Evolutionary conservation across 202 grass and related monocot genomes (phyloP), one percentile per base, ranked within the genome.

Genomic region (Digitaria exilis): DNA sequence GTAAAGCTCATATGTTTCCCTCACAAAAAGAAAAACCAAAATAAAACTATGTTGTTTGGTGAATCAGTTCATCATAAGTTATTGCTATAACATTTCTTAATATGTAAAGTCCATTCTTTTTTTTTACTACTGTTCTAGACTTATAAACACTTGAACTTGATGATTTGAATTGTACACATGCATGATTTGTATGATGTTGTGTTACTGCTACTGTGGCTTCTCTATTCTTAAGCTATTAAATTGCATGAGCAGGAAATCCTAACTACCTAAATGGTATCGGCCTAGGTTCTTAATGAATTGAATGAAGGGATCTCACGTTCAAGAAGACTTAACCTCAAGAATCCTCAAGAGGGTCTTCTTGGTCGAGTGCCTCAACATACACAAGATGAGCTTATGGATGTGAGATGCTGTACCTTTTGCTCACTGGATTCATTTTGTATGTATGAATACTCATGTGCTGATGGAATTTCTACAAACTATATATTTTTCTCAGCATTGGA

Each of bases 231-330:
- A 84, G 81, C 66, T 89, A 87, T 70, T 84, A 76, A 89, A 91
- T 91, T 92, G 77, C 84, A 87, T 89, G 84, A 97, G 88, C 90
- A 93, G 88, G 92, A 86, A 87, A 91, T 89, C 92, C 90, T 97
- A 94, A 97, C 88, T 91, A 88, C 90, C 88, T 97, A 72, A 88
- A 84, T 97, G 92, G 95, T 98, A 83, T 95, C 88, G 88, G 83
- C 89, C 83, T 98, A 98, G 95, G 95, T 98, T 91, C 89, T 98
- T 56, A 91, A 74, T 88, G 95, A 92, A 80, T 91, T 98, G 82
- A 98, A 89, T 12, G 92, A 95, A 71, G 86, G 94, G 43, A 87
- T 98, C 85, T 98, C 92, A 56, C 94, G 92, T 76, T 91, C 92
- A 43, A 93, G 92, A 54, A 98, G 92, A 72, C 88, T 92, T 87